Evolutionary conservation across 140 eudicot species (phyloP).

Genomic region (Erigeron philadelphicus): DNA sequence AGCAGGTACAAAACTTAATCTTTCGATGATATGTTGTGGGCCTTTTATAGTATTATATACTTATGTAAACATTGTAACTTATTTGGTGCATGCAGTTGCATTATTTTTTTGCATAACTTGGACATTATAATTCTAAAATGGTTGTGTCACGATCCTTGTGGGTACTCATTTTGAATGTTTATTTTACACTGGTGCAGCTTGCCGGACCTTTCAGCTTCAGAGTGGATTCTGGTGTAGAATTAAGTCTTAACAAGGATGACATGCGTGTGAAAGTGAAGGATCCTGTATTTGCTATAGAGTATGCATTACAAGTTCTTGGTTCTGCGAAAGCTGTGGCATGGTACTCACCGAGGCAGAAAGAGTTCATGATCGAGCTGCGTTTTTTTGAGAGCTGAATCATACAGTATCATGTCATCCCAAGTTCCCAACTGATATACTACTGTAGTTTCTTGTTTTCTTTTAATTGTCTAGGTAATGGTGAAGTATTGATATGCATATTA

Average conservation of each 20-base stretch:
- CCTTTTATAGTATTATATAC: too few species aligned
- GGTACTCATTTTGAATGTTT: neutral
- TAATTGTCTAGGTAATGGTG: neutral
- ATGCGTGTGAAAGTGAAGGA: constrained; percentile 42
- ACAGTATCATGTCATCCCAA: neutral
- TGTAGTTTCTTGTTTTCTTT: constrained; percentile 7
- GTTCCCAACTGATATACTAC: neutral
- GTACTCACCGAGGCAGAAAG: constrained; percentile 72
- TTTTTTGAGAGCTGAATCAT: constrained; percentile 56
- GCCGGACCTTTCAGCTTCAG: constrained; percentile 87
- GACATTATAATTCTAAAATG: neutral
- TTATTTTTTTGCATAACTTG: neutral
- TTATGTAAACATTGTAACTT: neutral
- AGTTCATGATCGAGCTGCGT: constrained; percentile 85
- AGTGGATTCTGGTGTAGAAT: constrained; percentile 58
- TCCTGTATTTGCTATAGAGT: constrained; percentile 79
- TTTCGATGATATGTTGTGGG: neutral
- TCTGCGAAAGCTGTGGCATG: constrained; percentile 89
- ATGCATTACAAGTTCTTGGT: constrained; percentile 87
- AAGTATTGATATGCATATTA: neutral
- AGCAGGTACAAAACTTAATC: constrained; percentile 51
- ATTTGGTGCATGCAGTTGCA: constrained; percentile 2
- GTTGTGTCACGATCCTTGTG: neutral
- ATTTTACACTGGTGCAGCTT: constrained; percentile 42
- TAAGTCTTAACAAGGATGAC: constrained; percentile 39